A percentile compares a stretch with the other conserved stretches of the same genome.
Conservation (phyloP, 306 rosid species). For the Glycine latifolia region DNA sequence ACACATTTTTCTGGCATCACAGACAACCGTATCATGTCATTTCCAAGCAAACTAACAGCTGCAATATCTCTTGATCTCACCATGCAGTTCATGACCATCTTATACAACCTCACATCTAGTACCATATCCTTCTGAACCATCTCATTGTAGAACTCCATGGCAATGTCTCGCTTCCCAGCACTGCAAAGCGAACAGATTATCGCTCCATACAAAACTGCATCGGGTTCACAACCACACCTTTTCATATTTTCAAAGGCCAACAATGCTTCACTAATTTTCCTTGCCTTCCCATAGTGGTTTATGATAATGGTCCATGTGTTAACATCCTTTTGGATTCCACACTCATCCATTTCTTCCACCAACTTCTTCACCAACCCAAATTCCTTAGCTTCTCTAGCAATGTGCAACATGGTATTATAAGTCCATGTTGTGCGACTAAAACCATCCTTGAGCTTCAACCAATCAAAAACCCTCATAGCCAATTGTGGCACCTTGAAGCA, state of each 20-base stretch:
- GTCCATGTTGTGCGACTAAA: slow-evolving; percentile 59
- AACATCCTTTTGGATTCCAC: slow-evolving; percentile 60
- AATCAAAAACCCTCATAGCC: slow-evolving; percentile 73
- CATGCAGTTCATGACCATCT: slow-evolving; percentile 65
- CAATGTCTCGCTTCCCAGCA: slow-evolving; percentile 76
- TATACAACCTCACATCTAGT: slow-evolving; percentile 60
- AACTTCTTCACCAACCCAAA: slow-evolving; percentile 68
- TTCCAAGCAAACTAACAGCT: slow-evolving; percentile 62
- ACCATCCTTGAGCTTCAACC: slow-evolving; percentile 69
- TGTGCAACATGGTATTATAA: slow-evolving; percentile 70
- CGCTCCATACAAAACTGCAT: slow-evolving; percentile 63
- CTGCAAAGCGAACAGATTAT: slow-evolving; percentile 66
- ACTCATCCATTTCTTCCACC: slow-evolving; percentile 72
- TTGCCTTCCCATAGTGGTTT: slow-evolving; percentile 72
- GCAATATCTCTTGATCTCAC: slow-evolving; percentile 70
- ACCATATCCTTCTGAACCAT: slow-evolving; percentile 67
- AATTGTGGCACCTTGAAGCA: slow-evolving; percentile 76
- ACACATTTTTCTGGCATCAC: slow-evolving; percentile 58
- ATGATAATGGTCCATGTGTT: slow-evolving; percentile 90
- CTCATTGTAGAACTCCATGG: slow-evolving; percentile 86
- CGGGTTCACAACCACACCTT: slow-evolving; percentile 70
- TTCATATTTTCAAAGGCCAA: slow-evolving; percentile 66
- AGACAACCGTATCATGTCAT: slow-evolving; percentile 68
- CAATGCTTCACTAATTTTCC: slow-evolving; percentile 67
- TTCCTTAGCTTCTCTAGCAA: slow-evolving; percentile 86